Evolutionary conservation across 495 filamentous ascomycete genomes (phyloP).

Genomic region (Geopyxis carbonaria): DNA sequence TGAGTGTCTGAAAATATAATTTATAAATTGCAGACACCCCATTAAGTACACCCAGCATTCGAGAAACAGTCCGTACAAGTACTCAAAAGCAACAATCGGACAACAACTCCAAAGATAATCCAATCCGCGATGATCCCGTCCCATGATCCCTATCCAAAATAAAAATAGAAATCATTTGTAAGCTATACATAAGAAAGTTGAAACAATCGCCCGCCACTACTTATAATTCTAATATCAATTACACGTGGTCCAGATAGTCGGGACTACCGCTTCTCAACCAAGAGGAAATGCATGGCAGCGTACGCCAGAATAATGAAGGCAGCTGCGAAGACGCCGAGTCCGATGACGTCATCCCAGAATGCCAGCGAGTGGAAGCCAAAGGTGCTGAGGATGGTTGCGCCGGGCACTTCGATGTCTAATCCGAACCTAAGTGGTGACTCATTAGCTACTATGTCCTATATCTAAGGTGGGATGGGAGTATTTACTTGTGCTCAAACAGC

Average conservation of each 20-base stretch:
- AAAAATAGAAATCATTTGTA: no score
- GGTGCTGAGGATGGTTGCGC: conserved; percentile 77
- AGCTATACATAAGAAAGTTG: no score
- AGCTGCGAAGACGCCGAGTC: conserved; percentile 63
- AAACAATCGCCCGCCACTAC: no score
- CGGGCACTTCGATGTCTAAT: conserved; percentile 88
- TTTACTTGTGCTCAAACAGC: conserved; percentile 75
- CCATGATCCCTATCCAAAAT: no score
- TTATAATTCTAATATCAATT: conserved; percentile 1
- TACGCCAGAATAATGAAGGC: conserved; percentile 82
- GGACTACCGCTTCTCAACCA: conserved; percentile 82
- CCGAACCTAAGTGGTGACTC: conserved; percentile 32
- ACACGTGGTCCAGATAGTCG: no score
- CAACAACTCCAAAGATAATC: no score
- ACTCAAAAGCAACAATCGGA: no score
- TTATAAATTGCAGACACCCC: no score
- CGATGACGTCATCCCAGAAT: conserved; percentile 70
- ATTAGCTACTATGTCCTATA: conserved; percentile 10
- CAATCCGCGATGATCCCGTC: no score
- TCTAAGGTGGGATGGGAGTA: background rate
- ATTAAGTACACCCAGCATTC: no score
- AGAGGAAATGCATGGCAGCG: conserved; percentile 75
- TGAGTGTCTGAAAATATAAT: no score
- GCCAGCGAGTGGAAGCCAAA: conserved; percentile 80
- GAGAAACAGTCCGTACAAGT: no score